Evolutionary conservation across 148 eudicot genomes (phyloP), one percentile per base, ranked within the genome.

Genomic region (Drosera capensis): DNA sequence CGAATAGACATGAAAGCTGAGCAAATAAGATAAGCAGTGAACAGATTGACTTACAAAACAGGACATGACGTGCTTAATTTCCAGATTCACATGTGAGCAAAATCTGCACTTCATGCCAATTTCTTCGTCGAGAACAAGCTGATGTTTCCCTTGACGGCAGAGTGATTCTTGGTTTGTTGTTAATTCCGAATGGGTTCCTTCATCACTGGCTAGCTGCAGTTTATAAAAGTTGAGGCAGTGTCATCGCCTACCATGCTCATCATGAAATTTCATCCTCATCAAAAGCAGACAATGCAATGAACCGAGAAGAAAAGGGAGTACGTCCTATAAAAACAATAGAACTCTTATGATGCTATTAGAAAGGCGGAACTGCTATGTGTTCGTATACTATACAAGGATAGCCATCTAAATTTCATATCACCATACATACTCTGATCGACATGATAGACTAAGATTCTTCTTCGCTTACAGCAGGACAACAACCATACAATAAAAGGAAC

Each of bases 21-120:
- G 0, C 18, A n/a, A 23, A 7, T 23, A 12, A 3, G 8, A 23
- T 19, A n/a, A n/a, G n/a, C n/a, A n/a, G n/a, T n/a, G n/a, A n/a
- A n/a, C n/a, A n/a, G n/a, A n/a, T n/a, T n/a, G 45, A 66, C 90
- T 80, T 65, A 80, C 90, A 60, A 80, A 65, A 22, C 55, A 25
- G 5, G 78, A 60, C 9, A 49, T 17, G 14, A 64, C 41, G 26
- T 68, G 15, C 47, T 52, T 58, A 1, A 73, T 73, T 62, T 80
- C 90, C 37, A 50, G 20, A 17, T 47, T 11, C 34, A 80, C 63
- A 13, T 40, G 14, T n/a, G 67, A 45, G 62, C 90, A 80, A 18
- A 26, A 45, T 41, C 48, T 68, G 58, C 90, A 80, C 15, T 14
- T 30, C 2, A 74, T 3, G 9, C 90, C 90, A 31, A 77, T 40